phyloP scores from a whole-genome alignment of 768 basidiomycete species.

The Mycena chlorophos region DNA sequence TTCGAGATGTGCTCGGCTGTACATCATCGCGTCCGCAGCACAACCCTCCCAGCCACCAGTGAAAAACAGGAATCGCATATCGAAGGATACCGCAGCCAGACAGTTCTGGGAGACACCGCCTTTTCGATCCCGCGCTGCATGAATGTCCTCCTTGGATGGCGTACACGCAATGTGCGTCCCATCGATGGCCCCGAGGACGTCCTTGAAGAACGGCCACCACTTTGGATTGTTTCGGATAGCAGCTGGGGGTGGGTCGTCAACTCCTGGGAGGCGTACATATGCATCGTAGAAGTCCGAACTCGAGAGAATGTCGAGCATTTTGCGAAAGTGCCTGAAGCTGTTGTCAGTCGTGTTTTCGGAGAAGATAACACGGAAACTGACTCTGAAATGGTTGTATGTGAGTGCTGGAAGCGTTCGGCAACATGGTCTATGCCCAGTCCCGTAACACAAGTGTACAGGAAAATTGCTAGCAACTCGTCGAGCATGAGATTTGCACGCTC shows the following conservation, averaged over 20 bases:
- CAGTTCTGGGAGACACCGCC: constrained; percentile 39
- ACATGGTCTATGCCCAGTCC: not conserved
- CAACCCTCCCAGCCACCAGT: constrained; percentile 43
- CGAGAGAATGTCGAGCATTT: not conserved
- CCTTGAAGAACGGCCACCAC: constrained; percentile 29
- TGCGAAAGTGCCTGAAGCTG: not conserved
- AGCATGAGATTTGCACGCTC: not conserved
- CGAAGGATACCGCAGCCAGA: constrained; percentile 35
- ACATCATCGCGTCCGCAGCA: constrained; percentile 35
- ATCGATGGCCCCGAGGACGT: constrained; percentile 35
- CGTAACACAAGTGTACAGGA: not conserved
- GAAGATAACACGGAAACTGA: no score
- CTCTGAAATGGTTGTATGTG: no score
- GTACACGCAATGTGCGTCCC: constrained; percentile 24
- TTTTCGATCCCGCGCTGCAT: constrained; percentile 27
- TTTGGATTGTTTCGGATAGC: not conserved
- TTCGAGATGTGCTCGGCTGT: constrained; percentile 25
- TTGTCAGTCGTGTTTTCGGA: no score
- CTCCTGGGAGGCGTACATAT: not conserved
- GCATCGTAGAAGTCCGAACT: not conserved
- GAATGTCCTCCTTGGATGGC: constrained; percentile 22
- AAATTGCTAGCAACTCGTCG: not conserved
- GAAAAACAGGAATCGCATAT: constrained; percentile 37
- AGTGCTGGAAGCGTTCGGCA: no score
- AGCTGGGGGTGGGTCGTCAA: not conserved